Base-by-base conservation (phyloP, 805 yeast species). In the Metschnikowia reukaufii region DNA sequence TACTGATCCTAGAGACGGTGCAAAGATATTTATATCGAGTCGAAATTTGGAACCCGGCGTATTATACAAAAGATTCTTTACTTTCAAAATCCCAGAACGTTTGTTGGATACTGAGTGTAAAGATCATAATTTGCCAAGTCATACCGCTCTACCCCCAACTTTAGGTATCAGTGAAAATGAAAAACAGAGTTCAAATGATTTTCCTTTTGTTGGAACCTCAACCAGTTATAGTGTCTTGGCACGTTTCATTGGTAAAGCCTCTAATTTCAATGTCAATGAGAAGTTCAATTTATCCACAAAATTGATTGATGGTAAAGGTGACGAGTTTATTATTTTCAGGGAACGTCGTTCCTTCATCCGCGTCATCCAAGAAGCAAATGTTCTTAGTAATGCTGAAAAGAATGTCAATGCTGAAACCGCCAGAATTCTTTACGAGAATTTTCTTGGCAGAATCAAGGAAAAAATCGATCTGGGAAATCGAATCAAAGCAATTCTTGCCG, bases 191-290 rank as follows among this genome's bases (percentile, higher is more conserved):
- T 45, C 64, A 6, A 60, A 59, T 29, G 75, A 70, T 54, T 65
- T 69, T 36, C 54, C 64, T 1, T 54, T 57, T 29, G 20, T 67
- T 18, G 73, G 70, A 51, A 60, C 72, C 7, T 61, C 65, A 8
- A 59, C 70, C 4, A 58, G 56, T 37, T 72, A 70, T 51, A 62
- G 67, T 32, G 67, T 72, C 5, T 67, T 63, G 45, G 73, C 74
- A 13, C 63, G 75, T 51, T 63, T 72, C 29, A 66, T 72, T 29
- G 76, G 76, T 6, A 67, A 61, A 31, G 72, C 75, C 0, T 60
- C 66, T 20, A 71, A 67, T 32, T 70, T 68, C 52, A 55, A 63
- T 20, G 67, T 57, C 13, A 54, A 53, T 4, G 52, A 46, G 6
- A 50, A 49, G 66, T 64, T 64, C 16, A 51, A 62, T 34, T 63